phyloP scores from a whole-genome alignment of 2,329 filamentous ascomycete genomes.

The Diaporthe caulivora region DNA sequence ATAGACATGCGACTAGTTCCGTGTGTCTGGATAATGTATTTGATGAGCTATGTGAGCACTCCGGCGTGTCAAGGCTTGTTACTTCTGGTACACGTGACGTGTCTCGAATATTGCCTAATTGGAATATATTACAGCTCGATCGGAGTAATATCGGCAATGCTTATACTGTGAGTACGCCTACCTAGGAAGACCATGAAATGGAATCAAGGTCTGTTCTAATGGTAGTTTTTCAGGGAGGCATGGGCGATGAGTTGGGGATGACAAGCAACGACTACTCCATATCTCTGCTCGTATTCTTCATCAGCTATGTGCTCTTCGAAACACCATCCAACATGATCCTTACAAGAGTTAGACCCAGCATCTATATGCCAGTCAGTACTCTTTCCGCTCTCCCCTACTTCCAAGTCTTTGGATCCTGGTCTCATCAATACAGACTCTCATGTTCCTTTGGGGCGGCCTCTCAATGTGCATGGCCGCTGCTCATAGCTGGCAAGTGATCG shows the following conservation, averaged over 20 bases:
- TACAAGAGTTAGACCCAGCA: conserved; percentile 54
- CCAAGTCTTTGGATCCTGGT: neutral
- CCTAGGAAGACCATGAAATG: neutral
- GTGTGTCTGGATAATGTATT: conserved; percentile 55
- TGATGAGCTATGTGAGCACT: conserved; percentile 57
- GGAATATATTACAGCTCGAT: conserved; percentile 6
- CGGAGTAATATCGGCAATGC: conserved; percentile 51
- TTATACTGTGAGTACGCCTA: conserved; percentile 48
- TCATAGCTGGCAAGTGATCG: conserved; percentile 45
- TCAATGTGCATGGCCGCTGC: conserved; percentile 55
- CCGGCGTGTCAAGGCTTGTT: conserved; percentile 48
- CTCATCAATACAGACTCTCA: conserved; percentile 42
- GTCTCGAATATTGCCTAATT: neutral
- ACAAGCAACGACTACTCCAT: conserved; percentile 56
- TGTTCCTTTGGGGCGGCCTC: conserved; percentile 55
- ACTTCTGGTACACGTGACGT: neutral
- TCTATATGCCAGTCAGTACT: conserved; percentile 48
- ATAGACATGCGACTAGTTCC: conserved; percentile 56
- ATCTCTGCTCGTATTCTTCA: conserved; percentile 53
- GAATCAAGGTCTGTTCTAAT: neutral
- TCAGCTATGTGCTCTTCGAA: conserved; percentile 59
- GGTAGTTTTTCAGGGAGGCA: conserved; percentile 43
- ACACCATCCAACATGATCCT: conserved; percentile 60
- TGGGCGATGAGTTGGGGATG: conserved; percentile 56
- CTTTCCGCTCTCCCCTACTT: neutral